A percentile compares a stretch with the other conserved stretches of the same genome.
phyloP scores from a whole-genome alignment of 345 rosid species.

The Raphanus raphanistrum region DNA sequence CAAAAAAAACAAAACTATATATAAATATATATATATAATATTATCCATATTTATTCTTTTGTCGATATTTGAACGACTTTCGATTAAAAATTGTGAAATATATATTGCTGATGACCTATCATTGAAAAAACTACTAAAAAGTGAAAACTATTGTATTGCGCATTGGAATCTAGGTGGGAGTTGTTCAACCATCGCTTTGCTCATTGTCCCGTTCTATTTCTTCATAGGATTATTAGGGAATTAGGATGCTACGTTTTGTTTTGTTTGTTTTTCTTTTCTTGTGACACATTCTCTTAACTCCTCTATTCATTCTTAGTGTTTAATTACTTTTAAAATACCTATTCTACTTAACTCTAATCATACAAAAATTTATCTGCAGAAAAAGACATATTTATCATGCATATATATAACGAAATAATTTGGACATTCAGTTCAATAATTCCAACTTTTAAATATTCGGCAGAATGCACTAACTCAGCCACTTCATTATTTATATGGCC shows the following conservation, averaged over 20 bases:
- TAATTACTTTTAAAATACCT: background rate
- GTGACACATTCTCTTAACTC: constrained; percentile 21
- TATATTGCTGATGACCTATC: constrained; percentile 35
- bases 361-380: background rate
- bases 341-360: background rate
- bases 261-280: background rate
- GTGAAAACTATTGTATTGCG: constrained; percentile 45
- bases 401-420: background rate
- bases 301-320: constrained; percentile 1
- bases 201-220: constrained; percentile 23
- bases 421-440: background rate
- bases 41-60: background rate
- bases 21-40: background rate
- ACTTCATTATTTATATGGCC: background rate
- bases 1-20: background rate
- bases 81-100: constrained; percentile 39
- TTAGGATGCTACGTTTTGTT: constrained; percentile 35
- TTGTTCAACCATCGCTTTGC: constrained; percentile 62
- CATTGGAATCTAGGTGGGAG: constrained; percentile 77
- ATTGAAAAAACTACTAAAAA: constrained; percentile 8
- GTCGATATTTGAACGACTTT: constrained; percentile 25
- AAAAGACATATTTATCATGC: background rate
- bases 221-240: constrained; percentile 31
- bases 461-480: background rate
- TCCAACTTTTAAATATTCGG: background rate